Base-by-base conservation (phyloP, 2,329 filamentous ascomycete genomes). In the Fusarium coicis region DNA sequence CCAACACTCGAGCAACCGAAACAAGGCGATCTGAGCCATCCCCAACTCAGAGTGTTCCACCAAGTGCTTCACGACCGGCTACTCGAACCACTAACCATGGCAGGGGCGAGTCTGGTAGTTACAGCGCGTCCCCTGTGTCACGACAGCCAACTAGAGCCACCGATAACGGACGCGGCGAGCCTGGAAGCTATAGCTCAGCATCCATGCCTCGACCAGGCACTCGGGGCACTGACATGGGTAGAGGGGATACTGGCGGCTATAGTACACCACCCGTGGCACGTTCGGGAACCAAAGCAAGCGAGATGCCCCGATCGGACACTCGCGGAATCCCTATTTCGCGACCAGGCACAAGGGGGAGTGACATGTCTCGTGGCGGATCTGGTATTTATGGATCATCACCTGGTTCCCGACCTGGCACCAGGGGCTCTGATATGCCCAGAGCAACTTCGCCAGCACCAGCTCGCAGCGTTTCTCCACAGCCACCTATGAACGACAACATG, bases 401-500 rank as follows among this genome's bases (percentile, higher is more conserved):
- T 18, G 84, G 83, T 43, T 87, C 91, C 30, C 87, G 90, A 18
- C 87, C 91, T 7, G 83, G 85, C 18, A 91, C 90, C 10, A 85
- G 92, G 63, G 88, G 87, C 23, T 88, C 84, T 70, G 89, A 91
- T 54, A 84, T 90, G 67, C 88, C 89, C 26, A 83, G 90, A 32
- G 87, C 89, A 4, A 82, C 89, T 10, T 96, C 93, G 12, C 94
- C 94, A 36, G 90, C 89, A 32, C 90, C 93, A 30, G 85, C 89
- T 12, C 89, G 93, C 46, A 87, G 86, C 72, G 83, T 83, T n/a
- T 91, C 89, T 16, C 92, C 93, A 14, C 86, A 90, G 36, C 91
- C 92, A 7, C 84, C 83, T 23, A 84, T 88, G 64, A 84, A 87
- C 60, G 81, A 83, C 18, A 56, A 83, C 84, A 67, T 78, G 72